These are phyloP conservation scores for Venturia carpophila DNA, from an alignment of 2,329 filamentous ascomycete species.

Conservation along the genomic window DNA sequence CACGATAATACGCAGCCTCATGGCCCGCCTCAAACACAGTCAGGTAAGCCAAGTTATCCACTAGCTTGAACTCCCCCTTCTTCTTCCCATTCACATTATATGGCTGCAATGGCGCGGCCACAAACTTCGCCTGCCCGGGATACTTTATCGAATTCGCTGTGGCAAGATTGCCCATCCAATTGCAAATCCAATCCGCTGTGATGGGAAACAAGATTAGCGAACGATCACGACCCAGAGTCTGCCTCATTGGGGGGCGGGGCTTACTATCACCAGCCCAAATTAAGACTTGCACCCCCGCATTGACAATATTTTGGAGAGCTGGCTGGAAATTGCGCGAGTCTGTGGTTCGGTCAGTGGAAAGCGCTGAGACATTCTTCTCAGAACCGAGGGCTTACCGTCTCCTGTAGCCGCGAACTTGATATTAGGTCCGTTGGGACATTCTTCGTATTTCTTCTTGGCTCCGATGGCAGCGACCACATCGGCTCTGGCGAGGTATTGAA, in stretches of 20 bases:
- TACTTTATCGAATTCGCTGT: slow-evolving; percentile 41
- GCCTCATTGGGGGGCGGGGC: neutral
- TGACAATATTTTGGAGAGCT: slow-evolving; percentile 39
- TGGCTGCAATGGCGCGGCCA: slow-evolving; percentile 28
- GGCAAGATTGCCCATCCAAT: slow-evolving; percentile 42
- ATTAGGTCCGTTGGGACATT: slow-evolving; percentile 31
- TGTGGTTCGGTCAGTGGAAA: slow-evolving; percentile 39
- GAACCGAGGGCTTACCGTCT: slow-evolving; percentile 11
- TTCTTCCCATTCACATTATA: slow-evolving; percentile 45
- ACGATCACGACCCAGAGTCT: neutral
- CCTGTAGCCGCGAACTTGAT: slow-evolving; percentile 7
- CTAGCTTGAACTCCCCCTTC: slow-evolving; percentile 44
- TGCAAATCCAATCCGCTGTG: slow-evolving; percentile 49
- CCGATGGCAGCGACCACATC: slow-evolving; percentile 39
- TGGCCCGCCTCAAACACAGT: slow-evolving; percentile 42
- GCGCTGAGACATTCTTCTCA: slow-evolving; percentile 22
- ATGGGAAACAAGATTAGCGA: neutral
- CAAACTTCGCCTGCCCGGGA: slow-evolving; percentile 36
- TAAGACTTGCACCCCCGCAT: slow-evolving; percentile 42
- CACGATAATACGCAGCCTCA: slow-evolving; percentile 31
- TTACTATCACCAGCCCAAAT: slow-evolving; percentile 47
- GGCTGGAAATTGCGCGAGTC: slow-evolving; percentile 40
- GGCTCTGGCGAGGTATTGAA: slow-evolving; percentile 33
- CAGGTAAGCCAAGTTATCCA: slow-evolving; percentile 44
- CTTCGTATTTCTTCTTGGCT: slow-evolving; percentile 35